Conservation (phyloP, 495 filamentous ascomycete genomes). For the Letharia columbiana region DNA sequence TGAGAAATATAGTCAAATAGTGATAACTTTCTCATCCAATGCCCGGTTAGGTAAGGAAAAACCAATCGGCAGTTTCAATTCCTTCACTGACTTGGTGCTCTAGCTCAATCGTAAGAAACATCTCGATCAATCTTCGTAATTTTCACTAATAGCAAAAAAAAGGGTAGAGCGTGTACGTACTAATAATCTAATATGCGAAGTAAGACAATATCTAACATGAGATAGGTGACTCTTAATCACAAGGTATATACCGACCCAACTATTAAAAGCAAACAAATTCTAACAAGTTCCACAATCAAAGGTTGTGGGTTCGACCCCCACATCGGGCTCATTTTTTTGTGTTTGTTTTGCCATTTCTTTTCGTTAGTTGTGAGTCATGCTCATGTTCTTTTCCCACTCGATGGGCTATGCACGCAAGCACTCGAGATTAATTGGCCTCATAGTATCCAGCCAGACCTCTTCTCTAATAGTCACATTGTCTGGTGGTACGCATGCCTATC, state of each 20-base stretch:
- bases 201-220: background rate
- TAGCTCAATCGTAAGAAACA: background rate
- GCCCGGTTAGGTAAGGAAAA: background rate
- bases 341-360: background rate
- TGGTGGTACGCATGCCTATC: background rate
- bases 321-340: background rate
- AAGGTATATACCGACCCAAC: background rate
- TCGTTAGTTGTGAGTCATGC: background rate
- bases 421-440: background rate
- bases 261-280: background rate
- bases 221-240: background rate
- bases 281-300: background rate
- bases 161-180: background rate
- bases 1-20: background rate
- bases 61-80: background rate
- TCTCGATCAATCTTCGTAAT: background rate
- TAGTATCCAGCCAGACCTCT: background rate
- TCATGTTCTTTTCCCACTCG: background rate
- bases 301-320: background rate
- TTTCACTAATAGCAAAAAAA: background rate
- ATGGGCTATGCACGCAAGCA: background rate
- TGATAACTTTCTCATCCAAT: background rate
- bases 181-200: background rate
- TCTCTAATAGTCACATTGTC: background rate
- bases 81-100: background rate